These are phyloP conservation scores for Nidularia pulvinata DNA, from an alignment of 768 basidiomycete species.

Conservation along the genomic window DNA sequence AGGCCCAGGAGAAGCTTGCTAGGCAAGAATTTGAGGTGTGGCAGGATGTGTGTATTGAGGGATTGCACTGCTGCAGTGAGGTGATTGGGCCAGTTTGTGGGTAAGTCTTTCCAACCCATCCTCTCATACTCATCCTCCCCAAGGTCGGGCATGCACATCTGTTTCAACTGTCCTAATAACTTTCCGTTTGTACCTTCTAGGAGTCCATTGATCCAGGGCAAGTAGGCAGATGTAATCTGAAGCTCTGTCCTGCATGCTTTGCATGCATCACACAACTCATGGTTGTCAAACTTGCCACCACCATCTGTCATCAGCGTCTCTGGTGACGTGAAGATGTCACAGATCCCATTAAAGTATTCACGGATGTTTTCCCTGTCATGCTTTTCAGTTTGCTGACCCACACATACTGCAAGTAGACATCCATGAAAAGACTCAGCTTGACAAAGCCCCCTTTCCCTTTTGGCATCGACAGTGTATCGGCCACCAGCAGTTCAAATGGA, in stretches of 20 bases:
- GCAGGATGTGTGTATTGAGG: constrained; percentile 11
- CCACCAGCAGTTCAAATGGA: constrained; percentile 33
- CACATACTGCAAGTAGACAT: constrained; percentile 20
- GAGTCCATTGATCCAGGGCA: constrained; percentile 36
- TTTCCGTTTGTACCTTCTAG: constrained; percentile 16
- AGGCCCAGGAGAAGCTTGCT: constrained; percentile 18
- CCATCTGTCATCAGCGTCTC: constrained; percentile 35
- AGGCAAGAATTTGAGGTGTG: constrained; percentile 2
- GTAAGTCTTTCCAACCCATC: constrained; percentile 14
- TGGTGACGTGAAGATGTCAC: constrained; percentile 10
- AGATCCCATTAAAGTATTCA: constrained; percentile 12
- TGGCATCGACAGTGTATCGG: constrained; percentile 29
- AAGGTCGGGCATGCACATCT: constrained; percentile 27
- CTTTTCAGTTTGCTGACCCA: constrained; percentile 25
- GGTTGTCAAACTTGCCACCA: constrained; percentile 30
- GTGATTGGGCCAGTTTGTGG: constrained; percentile 24
- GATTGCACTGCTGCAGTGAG: constrained; percentile 20
- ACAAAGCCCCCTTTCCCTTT: constrained; percentile 24
- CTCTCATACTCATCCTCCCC: constrained; percentile 16
- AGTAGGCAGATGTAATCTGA: constrained; percentile 22
- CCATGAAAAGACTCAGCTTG: constrained; percentile 22
- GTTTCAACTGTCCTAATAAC: constrained; percentile 17
- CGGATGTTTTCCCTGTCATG: constrained; percentile 14
- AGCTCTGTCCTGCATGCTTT: constrained; percentile 8
- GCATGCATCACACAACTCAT: constrained; percentile 23